phyloP scores from a whole-genome alignment of 2,329 filamentous ascomycete genomes.

The Bisporella sp. region DNA sequence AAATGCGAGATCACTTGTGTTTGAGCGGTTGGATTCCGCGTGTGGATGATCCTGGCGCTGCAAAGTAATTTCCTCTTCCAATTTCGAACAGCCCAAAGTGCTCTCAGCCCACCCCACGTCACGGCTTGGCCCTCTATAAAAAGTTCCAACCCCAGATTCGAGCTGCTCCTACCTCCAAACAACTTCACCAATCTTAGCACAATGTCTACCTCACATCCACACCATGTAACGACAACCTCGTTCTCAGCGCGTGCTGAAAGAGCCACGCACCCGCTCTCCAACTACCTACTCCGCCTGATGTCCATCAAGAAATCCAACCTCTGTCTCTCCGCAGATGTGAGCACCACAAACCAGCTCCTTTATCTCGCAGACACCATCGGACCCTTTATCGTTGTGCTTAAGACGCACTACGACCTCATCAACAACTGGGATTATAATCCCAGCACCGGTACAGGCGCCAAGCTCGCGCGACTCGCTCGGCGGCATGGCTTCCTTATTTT shows the following conservation, averaged over 20 bases:
- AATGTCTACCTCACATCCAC: conserved; percentile 13
- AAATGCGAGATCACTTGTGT: too few species aligned
- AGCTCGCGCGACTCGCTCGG: conserved; percentile 50
- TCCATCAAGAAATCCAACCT: conserved; percentile 59
- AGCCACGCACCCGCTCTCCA: conserved; percentile 48
- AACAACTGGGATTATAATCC: conserved; percentile 59
- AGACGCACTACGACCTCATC: conserved; percentile 65
- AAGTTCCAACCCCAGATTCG: too few species aligned
- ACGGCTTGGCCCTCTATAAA: too few species aligned
- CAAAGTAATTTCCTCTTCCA: not conserved
- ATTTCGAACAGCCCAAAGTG: not conserved
- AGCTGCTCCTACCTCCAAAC: too few species aligned
- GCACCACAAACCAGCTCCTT: conserved; percentile 53
- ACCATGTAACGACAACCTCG: conserved; percentile 17
- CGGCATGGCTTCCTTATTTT: conserved; percentile 70
- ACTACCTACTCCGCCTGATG: conserved; percentile 59
- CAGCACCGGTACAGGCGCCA: conserved; percentile 55
- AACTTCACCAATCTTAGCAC: not conserved
- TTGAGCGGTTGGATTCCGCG: too few species aligned
- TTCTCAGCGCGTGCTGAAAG: conserved; percentile 19
- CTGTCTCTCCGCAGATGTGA: conserved; percentile 58
- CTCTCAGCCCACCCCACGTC: not conserved
- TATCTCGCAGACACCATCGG: conserved; percentile 54
- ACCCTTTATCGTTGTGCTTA: conserved; percentile 61
- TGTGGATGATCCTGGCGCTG: too few species aligned